Percentiles rank a stretch among this genome's conserved stretches.
phyloP scores from a whole-genome alignment of 768 basidiomycete genomes.

The Polyporus arcularius region DNA sequence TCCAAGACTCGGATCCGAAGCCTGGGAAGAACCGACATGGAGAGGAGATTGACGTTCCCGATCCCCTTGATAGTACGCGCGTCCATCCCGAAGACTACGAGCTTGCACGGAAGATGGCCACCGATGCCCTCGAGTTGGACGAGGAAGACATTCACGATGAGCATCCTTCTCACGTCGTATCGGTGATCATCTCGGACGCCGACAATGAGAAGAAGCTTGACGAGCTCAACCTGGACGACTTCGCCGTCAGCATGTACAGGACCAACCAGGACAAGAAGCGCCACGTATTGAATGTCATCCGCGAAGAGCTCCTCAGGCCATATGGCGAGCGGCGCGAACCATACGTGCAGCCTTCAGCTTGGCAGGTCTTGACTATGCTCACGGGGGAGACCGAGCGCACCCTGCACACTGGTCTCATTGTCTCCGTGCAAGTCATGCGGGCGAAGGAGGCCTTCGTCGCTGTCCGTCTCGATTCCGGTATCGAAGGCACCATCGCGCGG shows the following conservation, averaged over 20 bases:
- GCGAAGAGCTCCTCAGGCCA: constrained; percentile 78
- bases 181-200: constrained; percentile 79
- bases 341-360: constrained; percentile 65
- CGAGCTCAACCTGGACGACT: constrained; percentile 94
- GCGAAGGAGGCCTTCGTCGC: constrained; percentile 50
- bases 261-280: constrained; percentile 86
- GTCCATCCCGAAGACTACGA: constrained; percentile 99
- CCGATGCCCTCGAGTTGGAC: constrained; percentile 95
- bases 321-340: constrained; percentile 72
- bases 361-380: constrained; percentile 93
- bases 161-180: constrained; percentile 89
- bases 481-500: constrained; percentile 76
- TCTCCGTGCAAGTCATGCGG: constrained; percentile 72
- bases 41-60: constrained; percentile 71
- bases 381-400: constrained; percentile 88
- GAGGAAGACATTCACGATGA: constrained; percentile 94
- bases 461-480: constrained; percentile 88
- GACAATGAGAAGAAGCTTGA: constrained; percentile 80
- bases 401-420: constrained; percentile 74
- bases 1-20: constrained; percentile 66
- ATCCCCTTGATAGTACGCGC: constrained; percentile 92
- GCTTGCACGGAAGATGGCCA: constrained; percentile 96
- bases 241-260: constrained; percentile 88
- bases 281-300: constrained; percentile 85
- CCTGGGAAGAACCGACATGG: constrained; percentile 57